Evolutionary conservation across 2,329 filamentous ascomycete species (phyloP).

Genomic region (Magnaporthiopsis poae): DNA sequence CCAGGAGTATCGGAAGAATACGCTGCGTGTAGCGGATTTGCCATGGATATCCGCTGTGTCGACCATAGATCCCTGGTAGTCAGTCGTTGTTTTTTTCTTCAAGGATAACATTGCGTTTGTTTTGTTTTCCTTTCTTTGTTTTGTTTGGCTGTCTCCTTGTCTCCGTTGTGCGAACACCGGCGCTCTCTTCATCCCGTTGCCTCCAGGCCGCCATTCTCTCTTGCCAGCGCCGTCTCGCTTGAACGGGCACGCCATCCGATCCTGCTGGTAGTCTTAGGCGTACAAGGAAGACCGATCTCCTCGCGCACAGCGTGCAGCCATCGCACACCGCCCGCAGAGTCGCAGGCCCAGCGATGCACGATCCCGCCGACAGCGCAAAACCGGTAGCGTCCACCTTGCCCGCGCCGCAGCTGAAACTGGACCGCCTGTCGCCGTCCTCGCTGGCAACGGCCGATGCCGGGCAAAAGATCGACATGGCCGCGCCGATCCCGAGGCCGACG

Average conservation of each 20-base stretch:
- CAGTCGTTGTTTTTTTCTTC: background rate
- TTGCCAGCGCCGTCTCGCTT: background rate
- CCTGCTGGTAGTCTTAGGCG: background rate
- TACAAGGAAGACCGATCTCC: background rate
- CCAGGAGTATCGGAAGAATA: background rate
- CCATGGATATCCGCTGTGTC: background rate
- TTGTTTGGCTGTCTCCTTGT: no score
- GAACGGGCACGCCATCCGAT: background rate
- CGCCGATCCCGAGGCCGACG: background rate
- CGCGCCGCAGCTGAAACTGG: constrained; percentile 1
- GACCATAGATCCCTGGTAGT: background rate
- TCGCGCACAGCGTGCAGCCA: background rate
- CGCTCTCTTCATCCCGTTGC: background rate
- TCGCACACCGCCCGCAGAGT: background rate
- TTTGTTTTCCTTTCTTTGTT: background rate
- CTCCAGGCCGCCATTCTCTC: background rate
- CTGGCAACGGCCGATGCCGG: background rate
- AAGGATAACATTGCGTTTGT: background rate
- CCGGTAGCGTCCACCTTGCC: background rate
- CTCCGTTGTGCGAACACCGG: background rate
- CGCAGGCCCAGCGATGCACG: background rate
- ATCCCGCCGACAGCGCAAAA: background rate
- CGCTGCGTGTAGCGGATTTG: background rate
- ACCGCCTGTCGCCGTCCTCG: background rate
- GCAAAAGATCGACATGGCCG: constrained; percentile 4